phyloP scores from a whole-genome alignment of 768 basidiomycete species.

The Dacryopinax spathularia region DNA sequence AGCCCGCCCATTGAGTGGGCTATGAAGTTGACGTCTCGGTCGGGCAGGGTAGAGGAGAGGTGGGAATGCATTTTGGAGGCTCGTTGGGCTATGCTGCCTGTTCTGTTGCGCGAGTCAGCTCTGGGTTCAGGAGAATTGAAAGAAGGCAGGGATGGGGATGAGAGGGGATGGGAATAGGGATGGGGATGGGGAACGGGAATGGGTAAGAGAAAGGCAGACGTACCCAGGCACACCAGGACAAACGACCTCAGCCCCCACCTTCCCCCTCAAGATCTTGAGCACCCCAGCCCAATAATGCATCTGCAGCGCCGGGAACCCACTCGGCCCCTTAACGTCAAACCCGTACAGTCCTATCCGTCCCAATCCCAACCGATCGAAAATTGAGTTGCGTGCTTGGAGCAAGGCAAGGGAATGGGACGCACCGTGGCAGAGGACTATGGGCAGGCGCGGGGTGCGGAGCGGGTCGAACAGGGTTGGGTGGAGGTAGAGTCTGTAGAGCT shows the following conservation, averaged over 20 bases:
- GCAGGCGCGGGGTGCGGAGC: conserved; percentile 63
- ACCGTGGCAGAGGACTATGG: conserved; percentile 96
- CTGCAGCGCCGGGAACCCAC: conserved; percentile 64
- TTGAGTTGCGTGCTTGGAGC: not conserved
- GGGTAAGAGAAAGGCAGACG: conserved; percentile 19
- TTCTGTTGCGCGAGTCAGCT: conserved; percentile 33
- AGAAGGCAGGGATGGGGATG: not conserved
- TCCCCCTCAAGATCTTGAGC: conserved; percentile 60
- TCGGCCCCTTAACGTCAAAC: conserved; percentile 79
- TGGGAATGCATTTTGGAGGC: conserved; percentile 61
- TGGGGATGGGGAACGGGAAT: not conserved
- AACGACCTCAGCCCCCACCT: conserved; percentile 84
- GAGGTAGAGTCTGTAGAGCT: conserved; percentile 38
- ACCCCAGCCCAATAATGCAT: conserved; percentile 93
- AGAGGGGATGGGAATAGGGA: not conserved
- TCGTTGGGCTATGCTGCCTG: conserved; percentile 75
- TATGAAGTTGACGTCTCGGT: conserved; percentile 78
- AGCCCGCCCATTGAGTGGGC: conserved; percentile 98
- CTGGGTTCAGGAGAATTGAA: not conserved
- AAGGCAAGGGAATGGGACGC: conserved; percentile 18
- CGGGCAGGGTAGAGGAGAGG: conserved; percentile 48
- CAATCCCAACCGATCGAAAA: not conserved
- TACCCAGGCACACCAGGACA: conserved; percentile 90
- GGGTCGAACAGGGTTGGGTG: conserved; percentile 72
- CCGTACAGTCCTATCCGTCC: conserved; percentile 68